Evolutionary conservation across 1,284 basidiomycete species (phyloP).

Genomic region (Puccinia polysora): DNA sequence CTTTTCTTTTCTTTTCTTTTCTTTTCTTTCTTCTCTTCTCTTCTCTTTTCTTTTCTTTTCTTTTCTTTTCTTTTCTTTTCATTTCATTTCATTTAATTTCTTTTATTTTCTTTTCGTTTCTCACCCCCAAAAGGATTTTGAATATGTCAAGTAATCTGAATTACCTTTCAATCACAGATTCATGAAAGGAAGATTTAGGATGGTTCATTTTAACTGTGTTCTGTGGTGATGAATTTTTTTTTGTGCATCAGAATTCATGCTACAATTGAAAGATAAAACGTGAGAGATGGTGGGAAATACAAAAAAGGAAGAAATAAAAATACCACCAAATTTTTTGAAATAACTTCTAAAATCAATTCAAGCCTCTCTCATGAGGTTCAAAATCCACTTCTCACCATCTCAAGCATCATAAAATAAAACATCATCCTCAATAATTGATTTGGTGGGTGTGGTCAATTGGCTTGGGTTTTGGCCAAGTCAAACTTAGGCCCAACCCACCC

Average conservation of each 20-base stretch:
- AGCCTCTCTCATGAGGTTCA: conserved; percentile 94
- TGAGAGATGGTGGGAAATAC: too few relatives aligned
- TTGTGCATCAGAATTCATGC: too few relatives aligned
- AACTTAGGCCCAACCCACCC: too few relatives aligned
- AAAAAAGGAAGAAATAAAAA: not conserved
- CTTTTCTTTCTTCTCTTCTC: too few relatives aligned
- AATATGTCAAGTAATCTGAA: conserved; percentile 82
- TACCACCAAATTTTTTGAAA: conserved; percentile 63
- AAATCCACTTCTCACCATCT: conserved; percentile 99
- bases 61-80: too few relatives aligned
- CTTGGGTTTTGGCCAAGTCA: too few relatives aligned
- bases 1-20: too few relatives aligned
- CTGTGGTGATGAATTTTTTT: conserved; percentile 50
- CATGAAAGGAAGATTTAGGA: conserved; percentile 81
- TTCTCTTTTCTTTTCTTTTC: too few relatives aligned
- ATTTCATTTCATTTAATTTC: too few relatives aligned
- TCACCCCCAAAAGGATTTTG: conserved; percentile 80
- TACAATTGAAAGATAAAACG: not conserved
- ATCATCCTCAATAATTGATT: too few relatives aligned
- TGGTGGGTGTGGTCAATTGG: too few relatives aligned
- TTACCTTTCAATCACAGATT: conserved; percentile 90
- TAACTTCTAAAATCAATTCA: conserved; percentile 97
- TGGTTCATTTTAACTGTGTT: conserved; percentile 95
- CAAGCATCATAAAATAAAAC: conserved; percentile 57
- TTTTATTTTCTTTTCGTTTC: too few relatives aligned